Evolutionary conservation across 805 yeast species (phyloP), one percentile per base, ranked within the genome.

Genomic region (Candida lessepsii): DNA sequence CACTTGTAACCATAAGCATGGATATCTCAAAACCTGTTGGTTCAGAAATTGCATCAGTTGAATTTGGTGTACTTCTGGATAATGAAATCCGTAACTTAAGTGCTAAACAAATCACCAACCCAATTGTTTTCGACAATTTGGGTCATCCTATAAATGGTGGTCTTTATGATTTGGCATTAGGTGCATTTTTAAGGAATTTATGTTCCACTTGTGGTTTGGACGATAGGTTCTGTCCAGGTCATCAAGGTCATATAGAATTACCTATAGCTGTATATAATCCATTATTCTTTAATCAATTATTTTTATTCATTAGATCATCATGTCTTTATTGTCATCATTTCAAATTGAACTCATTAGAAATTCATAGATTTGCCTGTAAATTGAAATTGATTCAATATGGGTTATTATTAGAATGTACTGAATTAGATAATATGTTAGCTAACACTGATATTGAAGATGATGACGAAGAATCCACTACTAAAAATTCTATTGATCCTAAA

Each of bases 221-320:
- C 60, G 97, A 91, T 52, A 81, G 84, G 57, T 82, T 79, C 53
- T 93, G 99, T 70, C 97, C 97, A 3, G 99, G 99, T 34, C 99
- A 93, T 63, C 88, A 89, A 63, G 99, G 99, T 46, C 99, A 93
- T 63, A 89, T 93, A 48, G 97, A 91, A 61, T 75, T 93, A 48
- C 99, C 99, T 5, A 83, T 89, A 29, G 96, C 98, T 3, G 95
- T 87, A 31, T 93, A 88, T 71, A 91, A 88, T 60, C 98, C 99
- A 14, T 67, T 93, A 52, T 93, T 95, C 57, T 93, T 95, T 78
- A 79, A 81, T 57, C 97, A 91, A 65, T 71, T 93, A 73, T 93
- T 83, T 70, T 76, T 86, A 45, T 80, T 83, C 53, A 71, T 95
- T 57, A 76, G 98, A 60, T 75, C 89, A 32, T 65, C 90, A 14